Evolutionary conservation across 2,329 filamentous ascomycete species (phyloP).

Genomic region (Aureobasidium sp.): DNA sequence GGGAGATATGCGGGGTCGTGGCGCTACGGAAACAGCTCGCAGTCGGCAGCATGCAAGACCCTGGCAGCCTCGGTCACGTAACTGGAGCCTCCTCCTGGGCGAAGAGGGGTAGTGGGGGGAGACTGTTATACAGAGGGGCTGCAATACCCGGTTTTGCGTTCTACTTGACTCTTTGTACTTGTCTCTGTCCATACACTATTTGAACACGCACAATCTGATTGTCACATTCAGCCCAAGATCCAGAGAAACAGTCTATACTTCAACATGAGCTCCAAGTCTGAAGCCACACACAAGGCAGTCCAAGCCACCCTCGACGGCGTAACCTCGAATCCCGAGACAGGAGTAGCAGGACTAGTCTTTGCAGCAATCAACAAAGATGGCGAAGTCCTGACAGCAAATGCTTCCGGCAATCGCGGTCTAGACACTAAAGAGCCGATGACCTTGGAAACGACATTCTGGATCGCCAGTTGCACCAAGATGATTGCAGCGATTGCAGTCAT

Average conservation of each 20-base stretch:
- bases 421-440: conserved; percentile 44
- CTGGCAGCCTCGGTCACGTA: neutral
- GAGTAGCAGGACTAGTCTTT: conserved; percentile 37
- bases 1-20: neutral
- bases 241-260: neutral
- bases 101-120: neutral
- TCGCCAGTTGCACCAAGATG: conserved; percentile 43
- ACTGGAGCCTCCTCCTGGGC: neutral
- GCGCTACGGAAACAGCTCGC: too few species aligned
- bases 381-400: conserved; percentile 31
- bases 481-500: conserved; percentile 36
- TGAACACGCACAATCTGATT: too few species aligned
- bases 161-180: neutral
- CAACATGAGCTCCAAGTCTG: neutral
- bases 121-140: neutral
- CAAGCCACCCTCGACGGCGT: conserved; percentile 13
- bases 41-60: neutral
- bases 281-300: conserved; percentile 4
- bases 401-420: conserved; percentile 33
- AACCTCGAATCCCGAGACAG: conserved; percentile 16
- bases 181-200: too few species aligned
- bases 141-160: neutral
- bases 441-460: conserved; percentile 52
- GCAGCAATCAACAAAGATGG: conserved; percentile 37
- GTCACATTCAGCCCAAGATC: too few species aligned